Conservation (phyloP, 2,329 filamentous ascomycete genomes). For the Cytospora mali region DNA sequence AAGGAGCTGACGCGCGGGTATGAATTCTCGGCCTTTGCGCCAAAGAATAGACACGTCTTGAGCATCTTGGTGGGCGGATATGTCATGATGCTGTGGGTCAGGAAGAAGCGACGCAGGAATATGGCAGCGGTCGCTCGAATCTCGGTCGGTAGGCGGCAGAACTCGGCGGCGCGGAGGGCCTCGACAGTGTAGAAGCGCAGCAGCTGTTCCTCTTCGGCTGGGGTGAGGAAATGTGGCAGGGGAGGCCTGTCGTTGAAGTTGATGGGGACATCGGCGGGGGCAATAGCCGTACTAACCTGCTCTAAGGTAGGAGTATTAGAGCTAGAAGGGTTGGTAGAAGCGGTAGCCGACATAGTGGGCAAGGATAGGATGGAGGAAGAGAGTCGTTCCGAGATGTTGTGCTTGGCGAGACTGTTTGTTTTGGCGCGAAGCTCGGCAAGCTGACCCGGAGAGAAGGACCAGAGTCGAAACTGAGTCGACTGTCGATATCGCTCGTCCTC, state of each 20-base stretch:
- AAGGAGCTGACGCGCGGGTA: slow-evolving; percentile 69
- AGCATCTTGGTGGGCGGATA: slow-evolving; percentile 90
- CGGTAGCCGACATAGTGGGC: slow-evolving; percentile 44
- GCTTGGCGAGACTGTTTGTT: slow-evolving; percentile 74
- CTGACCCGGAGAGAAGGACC: slow-evolving; percentile 82
- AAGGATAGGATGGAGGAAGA: slow-evolving; percentile 54
- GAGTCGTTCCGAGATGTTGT: slow-evolving; percentile 61
- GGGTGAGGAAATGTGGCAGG: slow-evolving; percentile 76
- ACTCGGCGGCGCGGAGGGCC: slow-evolving; percentile 58
- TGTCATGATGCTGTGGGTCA: slow-evolving; percentile 94
- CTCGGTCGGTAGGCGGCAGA: slow-evolving; percentile 54
- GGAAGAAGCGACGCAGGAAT: slow-evolving; percentile 92
- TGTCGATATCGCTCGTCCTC: slow-evolving; percentile 91
- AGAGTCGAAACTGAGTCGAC: slow-evolving; percentile 87
- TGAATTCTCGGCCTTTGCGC: slow-evolving; percentile 87
- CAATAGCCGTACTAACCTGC: slow-evolving; percentile 10
- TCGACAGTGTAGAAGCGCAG: slow-evolving; percentile 75
- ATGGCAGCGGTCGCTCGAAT: slow-evolving; percentile 77
- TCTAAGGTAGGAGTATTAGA: slow-evolving; percentile 33
- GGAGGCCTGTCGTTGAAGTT: slow-evolving; percentile 40
- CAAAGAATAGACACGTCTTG: slow-evolving; percentile 89
- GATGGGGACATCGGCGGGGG: slow-evolving; percentile 24
- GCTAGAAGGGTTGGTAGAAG: slow-evolving; percentile 34
- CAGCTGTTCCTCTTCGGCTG: slow-evolving; percentile 80
- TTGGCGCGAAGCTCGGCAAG: slow-evolving; percentile 72